These are phyloP conservation scores for Lactarius tabidus DNA, from an alignment of 768 basidiomycete genomes.

Conservation along the genomic window DNA sequence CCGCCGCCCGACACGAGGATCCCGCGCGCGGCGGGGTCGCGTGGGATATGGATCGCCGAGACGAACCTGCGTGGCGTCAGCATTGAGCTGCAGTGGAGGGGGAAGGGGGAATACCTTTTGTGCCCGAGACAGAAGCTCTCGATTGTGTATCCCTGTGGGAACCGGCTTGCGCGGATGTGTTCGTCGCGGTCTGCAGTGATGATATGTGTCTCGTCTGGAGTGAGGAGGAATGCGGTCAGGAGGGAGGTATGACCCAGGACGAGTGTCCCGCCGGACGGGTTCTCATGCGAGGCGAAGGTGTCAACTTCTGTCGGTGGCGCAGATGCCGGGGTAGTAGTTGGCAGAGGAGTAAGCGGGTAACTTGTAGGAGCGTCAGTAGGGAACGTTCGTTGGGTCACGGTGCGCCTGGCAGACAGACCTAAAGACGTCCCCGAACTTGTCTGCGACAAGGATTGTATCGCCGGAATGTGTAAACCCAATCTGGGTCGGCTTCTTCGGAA, in stretches of 20 bases:
- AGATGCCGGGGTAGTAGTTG: conserved; percentile 11
- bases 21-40: conserved; percentile 35
- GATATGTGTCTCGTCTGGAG: conserved; percentile 64
- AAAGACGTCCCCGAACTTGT: conserved; percentile 96
- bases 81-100: background rate
- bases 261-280: conserved; percentile 63
- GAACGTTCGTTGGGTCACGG: background rate
- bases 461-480: conserved; percentile 59
- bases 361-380: conserved; percentile 29
- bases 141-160: conserved; percentile 78
- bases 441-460: conserved; percentile 71
- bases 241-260: conserved; percentile 88
- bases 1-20: conserved; percentile 84
- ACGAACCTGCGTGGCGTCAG: conserved; percentile 61
- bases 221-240: conserved; percentile 68
- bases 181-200: conserved; percentile 94
- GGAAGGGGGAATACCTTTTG: conserved; percentile 52
- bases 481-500: conserved; percentile 79
- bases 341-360: conserved; percentile 30
- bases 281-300: conserved; percentile 56
- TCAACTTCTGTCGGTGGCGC: conserved; percentile 16
- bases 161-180: conserved; percentile 90
- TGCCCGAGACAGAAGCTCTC: conserved; percentile 88
- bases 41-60: conserved; percentile 72
- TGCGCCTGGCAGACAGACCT: conserved; percentile 41